Evolutionary conservation across 1,284 basidiomycete species (phyloP).

Genomic region (Cryptococcus hybrid): DNA sequence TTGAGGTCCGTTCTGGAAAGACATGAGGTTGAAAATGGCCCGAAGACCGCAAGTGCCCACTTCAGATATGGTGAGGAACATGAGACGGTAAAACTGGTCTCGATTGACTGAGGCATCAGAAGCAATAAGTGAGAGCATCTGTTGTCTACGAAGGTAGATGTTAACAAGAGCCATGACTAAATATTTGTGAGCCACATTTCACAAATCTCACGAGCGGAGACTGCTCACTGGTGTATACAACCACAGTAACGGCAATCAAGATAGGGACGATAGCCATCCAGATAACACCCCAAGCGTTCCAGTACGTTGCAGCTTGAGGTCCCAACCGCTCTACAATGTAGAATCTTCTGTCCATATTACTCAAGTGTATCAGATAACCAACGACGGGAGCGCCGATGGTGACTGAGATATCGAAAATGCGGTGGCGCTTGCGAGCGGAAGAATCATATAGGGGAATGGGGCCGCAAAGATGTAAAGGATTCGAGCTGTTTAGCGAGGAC

Average conservation of each 20-base stretch:
- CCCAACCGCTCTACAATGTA: slow-evolving; percentile 37
- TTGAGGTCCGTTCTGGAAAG: slow-evolving; percentile 37
- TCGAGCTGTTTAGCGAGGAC: slow-evolving; percentile 43
- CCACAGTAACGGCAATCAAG: slow-evolving; percentile 27
- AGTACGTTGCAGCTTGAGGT: slow-evolving; percentile 35
- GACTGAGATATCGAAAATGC: slow-evolving; percentile 27
- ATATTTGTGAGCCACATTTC: background rate
- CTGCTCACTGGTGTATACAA: slow-evolving; percentile 32
- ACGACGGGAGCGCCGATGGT: slow-evolving; percentile 25
- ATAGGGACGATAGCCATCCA: slow-evolving; percentile 42
- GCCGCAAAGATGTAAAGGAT: slow-evolving; percentile 34
- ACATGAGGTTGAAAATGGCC: slow-evolving; percentile 42
- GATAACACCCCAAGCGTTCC: slow-evolving; percentile 42
- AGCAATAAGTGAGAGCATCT: slow-evolving; percentile 35
- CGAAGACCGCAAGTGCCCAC: slow-evolving; percentile 38
- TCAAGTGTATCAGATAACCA: slow-evolving; percentile 36
- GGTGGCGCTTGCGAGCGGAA: slow-evolving; percentile 20
- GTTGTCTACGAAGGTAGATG: slow-evolving; percentile 32
- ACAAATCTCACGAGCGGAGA: background rate
- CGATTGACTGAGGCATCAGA: slow-evolving; percentile 31
- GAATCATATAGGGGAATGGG: slow-evolving; percentile 37
- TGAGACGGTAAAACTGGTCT: slow-evolving; percentile 39
- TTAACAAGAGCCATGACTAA: slow-evolving; percentile 40
- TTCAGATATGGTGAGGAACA: slow-evolving; percentile 37
- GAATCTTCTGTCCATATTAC: slow-evolving; percentile 34